Base-by-base conservation (phyloP, 2,329 filamentous ascomycete genomes). In the Plectosphaerella sp. region DNA sequence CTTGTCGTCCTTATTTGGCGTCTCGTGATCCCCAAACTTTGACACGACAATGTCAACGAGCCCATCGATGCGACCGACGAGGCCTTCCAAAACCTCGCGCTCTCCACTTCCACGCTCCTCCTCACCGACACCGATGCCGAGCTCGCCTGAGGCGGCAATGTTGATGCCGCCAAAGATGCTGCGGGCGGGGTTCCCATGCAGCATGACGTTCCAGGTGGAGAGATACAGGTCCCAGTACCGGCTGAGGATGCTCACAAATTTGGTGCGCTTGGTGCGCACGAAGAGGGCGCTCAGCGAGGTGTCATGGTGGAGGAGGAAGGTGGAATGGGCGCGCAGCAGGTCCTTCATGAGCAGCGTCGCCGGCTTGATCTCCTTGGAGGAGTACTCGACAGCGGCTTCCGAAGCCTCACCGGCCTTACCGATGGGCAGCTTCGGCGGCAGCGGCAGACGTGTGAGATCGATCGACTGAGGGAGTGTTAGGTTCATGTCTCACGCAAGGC, bases 21-120 rank as follows among this genome's bases (percentile, higher is more conserved):
- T 50, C 6, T 68, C 66, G 9, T 57, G 58, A 20, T 65, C 61
- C 15, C 91, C 93, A 67, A 95, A 97, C 59, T 88, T 86, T 43
- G 89, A 91, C 3, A 97, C 91, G 42, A 97, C 76, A 47, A 97
- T 69, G 68, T 99, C 94, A 6, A 96, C 81, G 39, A 99, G 76
- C 1, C 94, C 94, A 49, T 94, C 87, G 22, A 90, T 89, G 51
- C 89, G 79, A 10, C 78, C 79, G 2, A 91, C 84, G 56, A 96
- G 83, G n/a, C 91, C 91, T 67, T 97, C 93, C 2, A 99, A 75
- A 0, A 97, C 93, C 61, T 95, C 93, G 61, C 93, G 80, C 72
- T 97, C 93, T 33, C 91, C 91, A 65, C 93, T 97, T 5, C 93
- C 93, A 67, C 91, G 87, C 51, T 97, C 90, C 72, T 97, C 94